phyloP scores from a whole-genome alignment of 1,139 yeast genomes.

The Lizanozyma gosingica region DNA sequence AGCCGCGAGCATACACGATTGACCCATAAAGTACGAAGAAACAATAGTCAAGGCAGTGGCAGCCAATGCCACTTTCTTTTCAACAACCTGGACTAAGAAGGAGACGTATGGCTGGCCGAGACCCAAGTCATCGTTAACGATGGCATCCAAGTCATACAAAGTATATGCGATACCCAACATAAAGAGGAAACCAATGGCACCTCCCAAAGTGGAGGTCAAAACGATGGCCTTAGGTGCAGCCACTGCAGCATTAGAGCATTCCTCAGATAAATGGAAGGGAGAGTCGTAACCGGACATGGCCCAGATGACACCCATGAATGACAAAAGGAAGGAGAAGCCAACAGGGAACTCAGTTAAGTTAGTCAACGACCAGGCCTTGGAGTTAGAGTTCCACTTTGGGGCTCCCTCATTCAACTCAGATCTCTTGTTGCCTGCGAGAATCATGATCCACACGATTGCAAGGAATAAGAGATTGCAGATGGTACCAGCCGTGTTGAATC shows the following conservation, averaged over 20 bases:
- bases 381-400: conserved; percentile 43
- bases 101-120: conserved; percentile 64
- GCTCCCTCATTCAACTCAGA: conserved; percentile 16
- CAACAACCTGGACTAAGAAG: conserved; percentile 44
- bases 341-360: conserved; percentile 63
- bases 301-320: conserved; percentile 64
- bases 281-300: conserved; percentile 72
- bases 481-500: conserved; percentile 47
- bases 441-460: conserved; percentile 46
- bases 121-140: conserved; percentile 40
- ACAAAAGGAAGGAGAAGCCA: conserved; percentile 53
- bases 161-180: conserved; percentile 63
- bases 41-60: conserved; percentile 54
- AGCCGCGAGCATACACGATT: conserved; percentile 63
- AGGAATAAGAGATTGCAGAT: conserved; percentile 42
- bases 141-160: conserved; percentile 41
- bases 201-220: conserved; percentile 55
- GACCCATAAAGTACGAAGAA: conserved; percentile 59
- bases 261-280: conserved; percentile 68
- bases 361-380: conserved; percentile 46
- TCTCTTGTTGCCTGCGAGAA: conserved; percentile 46
- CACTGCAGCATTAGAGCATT: conserved; percentile 54
- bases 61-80: conserved; percentile 36
- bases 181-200: conserved; percentile 52
- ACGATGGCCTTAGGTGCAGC: conserved; percentile 65